Conservation (phyloP, 2,329 filamentous ascomycete species). For the Penicillium rolfsii region DNA sequence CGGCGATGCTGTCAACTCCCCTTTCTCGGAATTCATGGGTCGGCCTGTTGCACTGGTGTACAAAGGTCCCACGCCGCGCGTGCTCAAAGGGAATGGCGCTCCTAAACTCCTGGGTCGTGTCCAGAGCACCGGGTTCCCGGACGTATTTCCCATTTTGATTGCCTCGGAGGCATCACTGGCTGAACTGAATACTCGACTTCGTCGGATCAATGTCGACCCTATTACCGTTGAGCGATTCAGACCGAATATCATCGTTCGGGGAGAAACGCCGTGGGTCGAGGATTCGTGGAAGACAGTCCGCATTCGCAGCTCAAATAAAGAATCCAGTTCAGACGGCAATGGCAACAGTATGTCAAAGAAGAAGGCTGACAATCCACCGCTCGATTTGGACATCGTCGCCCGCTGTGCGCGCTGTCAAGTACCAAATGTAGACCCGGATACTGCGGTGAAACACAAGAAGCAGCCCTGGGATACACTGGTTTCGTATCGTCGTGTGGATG, state of each 20-base stretch:
- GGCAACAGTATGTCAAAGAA: not conserved
- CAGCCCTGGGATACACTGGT: constrained; percentile 67
- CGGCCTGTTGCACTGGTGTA: constrained; percentile 62
- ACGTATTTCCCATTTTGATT: constrained; percentile 61
- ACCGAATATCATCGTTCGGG: constrained; percentile 65
- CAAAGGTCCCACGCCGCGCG: constrained; percentile 62
- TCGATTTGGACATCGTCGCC: constrained; percentile 61
- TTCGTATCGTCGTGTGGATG: constrained; percentile 63
- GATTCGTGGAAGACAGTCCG: constrained; percentile 65
- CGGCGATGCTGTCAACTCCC: constrained; percentile 52
- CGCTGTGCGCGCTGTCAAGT: constrained; percentile 65
- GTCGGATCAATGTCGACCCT: constrained; percentile 45
- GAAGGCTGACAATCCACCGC: constrained; percentile 15
- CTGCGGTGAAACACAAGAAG: constrained; percentile 59
- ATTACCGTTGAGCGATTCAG: constrained; percentile 65
- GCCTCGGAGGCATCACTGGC: constrained; percentile 59
- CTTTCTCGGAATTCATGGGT: constrained; percentile 61
- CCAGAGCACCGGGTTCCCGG: constrained; percentile 61
- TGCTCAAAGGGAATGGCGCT: constrained; percentile 60
- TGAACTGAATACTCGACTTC: constrained; percentile 61
- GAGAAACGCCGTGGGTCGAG: constrained; percentile 62
- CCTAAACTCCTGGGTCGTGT: constrained; percentile 57
- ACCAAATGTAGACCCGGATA: constrained; percentile 67
- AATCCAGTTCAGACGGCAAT: not conserved
- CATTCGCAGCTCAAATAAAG: constrained; percentile 17